A percentile compares a stretch with the other conserved stretches of the same genome.
phyloP scores from a whole-genome alignment of 306 rosid species.

The Cicer bijugum region DNA sequence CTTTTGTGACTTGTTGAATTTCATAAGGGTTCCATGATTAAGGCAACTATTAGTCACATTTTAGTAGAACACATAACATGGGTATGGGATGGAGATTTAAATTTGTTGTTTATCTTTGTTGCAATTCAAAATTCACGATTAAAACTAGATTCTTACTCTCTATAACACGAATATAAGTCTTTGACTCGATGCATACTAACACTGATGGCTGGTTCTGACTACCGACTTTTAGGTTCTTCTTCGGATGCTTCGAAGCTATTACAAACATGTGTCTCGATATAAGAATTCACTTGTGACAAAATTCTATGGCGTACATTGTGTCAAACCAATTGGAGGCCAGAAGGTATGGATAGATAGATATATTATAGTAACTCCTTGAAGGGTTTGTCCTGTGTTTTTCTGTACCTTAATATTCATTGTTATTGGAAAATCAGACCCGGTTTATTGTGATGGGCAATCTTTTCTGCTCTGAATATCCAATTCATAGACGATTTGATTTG shows the following conservation, averaged over 20 bases:
- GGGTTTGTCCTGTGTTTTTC: constrained; percentile 22
- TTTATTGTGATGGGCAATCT: constrained; percentile 98
- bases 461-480: constrained; percentile 94
- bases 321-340: constrained; percentile 92
- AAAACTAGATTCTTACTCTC: neutral
- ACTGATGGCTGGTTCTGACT: constrained; percentile 32
- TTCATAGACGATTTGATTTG: constrained; percentile 92
- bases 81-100: neutral
- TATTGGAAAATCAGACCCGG: constrained; percentile 66
- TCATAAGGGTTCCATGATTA: neutral
- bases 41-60: neutral
- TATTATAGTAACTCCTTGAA: constrained; percentile 13
- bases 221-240: constrained; percentile 72
- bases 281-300: constrained; percentile 92
- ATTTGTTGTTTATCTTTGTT: neutral
- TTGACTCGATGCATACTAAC: constrained; percentile 2
- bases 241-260: constrained; percentile 93
- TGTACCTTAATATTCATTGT: constrained; percentile 27
- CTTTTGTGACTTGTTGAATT: constrained; percentile 23
- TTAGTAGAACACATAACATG: neutral
- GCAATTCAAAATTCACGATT: neutral
- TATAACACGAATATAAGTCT: neutral
- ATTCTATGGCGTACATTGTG: constrained; percentile 96
- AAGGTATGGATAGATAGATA: constrained; percentile 61
- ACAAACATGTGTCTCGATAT: constrained; percentile 66